phyloP scores from a whole-genome alignment of 73 alveolate genomes.

The Symbiodinium pilosum region DNA sequence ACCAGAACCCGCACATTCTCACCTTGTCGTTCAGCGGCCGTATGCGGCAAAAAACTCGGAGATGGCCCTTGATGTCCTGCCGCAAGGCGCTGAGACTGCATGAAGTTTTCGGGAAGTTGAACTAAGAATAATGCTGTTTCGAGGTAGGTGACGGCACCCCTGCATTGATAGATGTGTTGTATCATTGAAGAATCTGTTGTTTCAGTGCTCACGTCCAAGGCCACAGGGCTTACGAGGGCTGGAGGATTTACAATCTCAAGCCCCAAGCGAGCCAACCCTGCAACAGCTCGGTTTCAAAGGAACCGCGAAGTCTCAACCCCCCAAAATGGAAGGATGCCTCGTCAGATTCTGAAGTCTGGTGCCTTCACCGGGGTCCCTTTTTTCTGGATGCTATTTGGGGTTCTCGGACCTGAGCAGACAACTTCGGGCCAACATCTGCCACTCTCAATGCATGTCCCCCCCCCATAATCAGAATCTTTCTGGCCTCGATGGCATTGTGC shows the following conservation, averaged over 20 bases:
- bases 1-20: slow-evolving; percentile 32
- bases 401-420: neutral
- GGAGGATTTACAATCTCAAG: no score
- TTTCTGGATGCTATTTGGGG: neutral
- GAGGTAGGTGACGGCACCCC: no score
- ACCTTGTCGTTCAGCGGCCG: slow-evolving; percentile 97
- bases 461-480: no score
- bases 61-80: slow-evolving; percentile 98
- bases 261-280: neutral
- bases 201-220: no score
- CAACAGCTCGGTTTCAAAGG: neutral
- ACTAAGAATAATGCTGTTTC: no score
- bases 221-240: no score
- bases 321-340: neutral
- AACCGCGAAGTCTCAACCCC: neutral
- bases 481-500: slow-evolving; percentile 92
- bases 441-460: no score
- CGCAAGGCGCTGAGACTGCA: no score
- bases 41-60: slow-evolving; percentile 98
- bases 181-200: no score
- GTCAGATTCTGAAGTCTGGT: neutral
- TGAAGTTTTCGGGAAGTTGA: no score
- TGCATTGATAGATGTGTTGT: no score
- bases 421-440: no score
- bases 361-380: neutral